These are phyloP conservation scores for Emmonsiellopsis sp. DNA, from an alignment of 2,329 filamentous ascomycete species.

Conservation along the genomic window DNA sequence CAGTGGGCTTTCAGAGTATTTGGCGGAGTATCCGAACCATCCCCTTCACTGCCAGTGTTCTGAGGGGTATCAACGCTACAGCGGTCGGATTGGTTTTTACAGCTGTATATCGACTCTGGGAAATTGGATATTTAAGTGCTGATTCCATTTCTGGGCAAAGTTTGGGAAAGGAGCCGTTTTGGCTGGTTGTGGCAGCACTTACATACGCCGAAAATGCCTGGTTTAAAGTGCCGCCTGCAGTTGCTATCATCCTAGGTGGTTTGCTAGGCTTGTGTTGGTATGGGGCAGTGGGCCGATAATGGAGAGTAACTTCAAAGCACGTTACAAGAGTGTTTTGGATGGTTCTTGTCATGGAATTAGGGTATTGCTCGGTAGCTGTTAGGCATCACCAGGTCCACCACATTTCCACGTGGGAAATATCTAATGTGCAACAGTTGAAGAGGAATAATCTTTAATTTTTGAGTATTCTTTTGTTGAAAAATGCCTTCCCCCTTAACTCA, in stretches of 20 bases:
- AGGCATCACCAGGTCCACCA: no score
- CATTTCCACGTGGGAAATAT: no score
- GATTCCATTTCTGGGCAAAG: constrained; percentile 41
- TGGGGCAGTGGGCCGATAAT: constrained; percentile 28
- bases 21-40: constrained; percentile 43
- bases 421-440: no score
- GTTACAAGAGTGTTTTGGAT: no score
- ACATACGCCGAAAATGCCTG: constrained; percentile 40
- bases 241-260: constrained; percentile 38
- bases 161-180: constrained; percentile 52
- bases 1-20: constrained; percentile 36
- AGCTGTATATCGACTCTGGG: constrained; percentile 54
- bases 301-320: not conserved
- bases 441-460: no score
- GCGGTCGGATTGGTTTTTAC: constrained; percentile 56
- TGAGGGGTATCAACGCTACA: constrained; percentile 50
- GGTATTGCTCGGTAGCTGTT: no score
- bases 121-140: constrained; percentile 50
- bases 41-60: constrained; percentile 38
- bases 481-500: not conserved
- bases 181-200: constrained; percentile 50
- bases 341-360: not conserved
- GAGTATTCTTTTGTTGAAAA: no score
- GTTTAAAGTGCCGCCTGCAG: constrained; percentile 36
- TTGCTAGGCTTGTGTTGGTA: constrained; percentile 41